Evolutionary conservation across 2,329 filamentous ascomycete genomes (phyloP), one percentile per base, ranked within the genome.

Genomic region (Penicillium sp.): DNA sequence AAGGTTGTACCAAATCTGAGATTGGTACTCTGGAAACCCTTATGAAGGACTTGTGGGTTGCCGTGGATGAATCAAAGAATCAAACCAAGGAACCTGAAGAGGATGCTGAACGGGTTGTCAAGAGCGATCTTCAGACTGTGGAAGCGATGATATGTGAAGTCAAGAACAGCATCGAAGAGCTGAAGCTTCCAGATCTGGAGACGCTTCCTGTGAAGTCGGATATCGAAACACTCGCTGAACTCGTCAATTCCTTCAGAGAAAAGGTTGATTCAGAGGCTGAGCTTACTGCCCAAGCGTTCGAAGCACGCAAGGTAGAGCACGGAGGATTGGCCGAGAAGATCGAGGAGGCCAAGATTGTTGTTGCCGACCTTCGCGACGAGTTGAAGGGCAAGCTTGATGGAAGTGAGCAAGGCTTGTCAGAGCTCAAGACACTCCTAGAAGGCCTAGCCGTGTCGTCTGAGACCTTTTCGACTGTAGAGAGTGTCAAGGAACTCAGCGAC

Each of bases 141-240:
- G 89, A 91, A 61, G 81, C 90, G 0, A 81, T 93, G 43, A 89
- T 91, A 30, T 83, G 89, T n/a, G 91, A 96, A 61, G 86, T 95
- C 71, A 96, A 95, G 74, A 79, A 82, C 4, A 84, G 87, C 26
- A 79, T 97, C 8, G 88, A 91, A 46, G 85, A 88, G 55, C 82
- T 94, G 65, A 80, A 85, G 33, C 80, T 88, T 54, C 84, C 88
- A 1, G 87, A 94, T 65, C 78, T 89, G 5, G 86, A 87, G 1
- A 79, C 81, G 1, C 74, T 96, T 3, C 84, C 91, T 1, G 85
- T 84, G 5, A 95, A 91, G 69, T 85, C 90, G 1, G 90, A 96
- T 62, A 69, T 95, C 18, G 81, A 83, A 61, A 81, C 83, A 47
- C 76, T 94, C n/a, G 82, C 86, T 52, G 81, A 83, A n/a, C 80